A percentile compares a stretch with the other conserved stretches of the same genome.
Conservation (phyloP, 768 basidiomycete species). For the Kwoniella dendrophila region DNA sequence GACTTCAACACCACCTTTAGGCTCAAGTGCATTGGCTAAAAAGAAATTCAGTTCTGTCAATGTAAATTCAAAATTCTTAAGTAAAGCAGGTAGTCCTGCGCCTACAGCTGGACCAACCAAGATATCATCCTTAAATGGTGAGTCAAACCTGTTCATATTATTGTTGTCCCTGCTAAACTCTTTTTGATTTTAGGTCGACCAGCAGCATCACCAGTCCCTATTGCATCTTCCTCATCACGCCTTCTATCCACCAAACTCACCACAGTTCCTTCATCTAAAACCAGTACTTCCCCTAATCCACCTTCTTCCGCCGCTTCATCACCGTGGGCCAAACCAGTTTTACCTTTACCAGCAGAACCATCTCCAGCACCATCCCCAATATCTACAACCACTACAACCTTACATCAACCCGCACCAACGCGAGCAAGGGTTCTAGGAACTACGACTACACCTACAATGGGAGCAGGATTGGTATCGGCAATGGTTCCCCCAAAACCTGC, state of each 20-base stretch:
- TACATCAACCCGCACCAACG: slow-evolving; percentile 48
- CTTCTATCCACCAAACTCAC: slow-evolving; percentile 87
- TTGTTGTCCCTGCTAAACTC: neutral
- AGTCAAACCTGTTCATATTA: slow-evolving; percentile 29
- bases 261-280: slow-evolving; percentile 56
- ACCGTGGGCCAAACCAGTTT: slow-evolving; percentile 68
- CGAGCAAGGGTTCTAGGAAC: slow-evolving; percentile 33
- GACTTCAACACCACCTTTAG: slow-evolving; percentile 44
- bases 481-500: slow-evolving; percentile 61
- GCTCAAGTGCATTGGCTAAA: slow-evolving; percentile 40
- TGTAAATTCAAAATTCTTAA: slow-evolving; percentile 94
- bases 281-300: slow-evolving; percentile 53
- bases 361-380: slow-evolving; percentile 8
- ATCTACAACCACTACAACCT: slow-evolving; percentile 16
- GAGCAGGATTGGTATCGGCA: slow-evolving; percentile 32
- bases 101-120: slow-evolving; percentile 32
- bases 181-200: slow-evolving; percentile 46
- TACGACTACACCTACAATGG: slow-evolving; percentile 22
- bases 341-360: slow-evolving; percentile 13
- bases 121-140: slow-evolving; percentile 31
- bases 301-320: slow-evolving; percentile 65
- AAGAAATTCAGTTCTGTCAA: slow-evolving; percentile 89
- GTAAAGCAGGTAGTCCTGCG: slow-evolving; percentile 72
- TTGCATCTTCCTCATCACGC: slow-evolving; percentile 61
- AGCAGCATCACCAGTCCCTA: slow-evolving; percentile 47